Percentiles rank a stretch among this genome's conserved stretches.
phyloP scores from a whole-genome alignment of 805 yeast genomes.

The Saccharomycopsis babjevae region DNA sequence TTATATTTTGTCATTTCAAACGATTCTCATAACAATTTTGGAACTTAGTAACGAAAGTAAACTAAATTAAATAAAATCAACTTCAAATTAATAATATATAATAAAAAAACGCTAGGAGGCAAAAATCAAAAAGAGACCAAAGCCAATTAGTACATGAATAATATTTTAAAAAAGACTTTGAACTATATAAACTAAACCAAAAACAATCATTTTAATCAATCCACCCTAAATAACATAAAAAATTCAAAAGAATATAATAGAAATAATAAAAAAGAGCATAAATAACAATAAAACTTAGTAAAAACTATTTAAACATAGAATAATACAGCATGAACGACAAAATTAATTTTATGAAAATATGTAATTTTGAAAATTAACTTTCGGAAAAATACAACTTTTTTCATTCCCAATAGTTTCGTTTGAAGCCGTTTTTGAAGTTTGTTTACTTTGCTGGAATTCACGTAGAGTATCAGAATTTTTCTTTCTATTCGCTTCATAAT shows the following conservation, averaged over 20 bases:
- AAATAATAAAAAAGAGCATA: neutral
- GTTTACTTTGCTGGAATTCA: neutral
- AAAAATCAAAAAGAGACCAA: too few relatives aligned
- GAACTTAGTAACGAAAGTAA: too few relatives aligned
- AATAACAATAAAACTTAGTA: neutral
- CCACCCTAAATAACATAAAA: neutral
- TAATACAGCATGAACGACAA: neutral
- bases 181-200: neutral
- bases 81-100: too few relatives aligned
- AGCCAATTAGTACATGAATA: too few relatives aligned
- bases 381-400: neutral
- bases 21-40: too few relatives aligned
- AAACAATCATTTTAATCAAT: neutral
- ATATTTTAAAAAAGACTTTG: too few relatives aligned
- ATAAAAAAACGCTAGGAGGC: too few relatives aligned
- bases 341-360: neutral
- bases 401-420: neutral
- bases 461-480: neutral
- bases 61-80: too few relatives aligned
- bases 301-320: neutral
- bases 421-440: neutral
- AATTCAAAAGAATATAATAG: neutral
- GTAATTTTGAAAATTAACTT: neutral
- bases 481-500: neutral
- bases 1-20: too few relatives aligned